phyloP scores from a whole-genome alignment of 805 yeast species.

The Phaffomyces antillensis region DNA sequence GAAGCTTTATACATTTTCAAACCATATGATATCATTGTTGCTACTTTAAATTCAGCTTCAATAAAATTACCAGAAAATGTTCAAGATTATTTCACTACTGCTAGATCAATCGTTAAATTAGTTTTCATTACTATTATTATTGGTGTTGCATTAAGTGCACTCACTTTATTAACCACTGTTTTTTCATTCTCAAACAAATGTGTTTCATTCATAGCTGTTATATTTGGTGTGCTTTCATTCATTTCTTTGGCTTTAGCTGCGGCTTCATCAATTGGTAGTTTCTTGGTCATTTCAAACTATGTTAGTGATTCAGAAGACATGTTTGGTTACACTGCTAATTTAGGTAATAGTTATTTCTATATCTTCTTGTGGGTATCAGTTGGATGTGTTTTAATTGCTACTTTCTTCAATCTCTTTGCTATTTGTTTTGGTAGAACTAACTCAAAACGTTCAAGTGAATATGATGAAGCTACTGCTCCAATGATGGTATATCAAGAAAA shows the following conservation, averaged over 20 bases:
- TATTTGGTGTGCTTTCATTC: constrained; percentile 37
- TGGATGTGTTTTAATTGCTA: constrained; percentile 37
- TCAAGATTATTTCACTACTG: constrained; percentile 35
- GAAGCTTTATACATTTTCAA: constrained; percentile 50
- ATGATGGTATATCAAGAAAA: constrained; percentile 17
- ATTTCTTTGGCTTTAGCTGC: constrained; percentile 35
- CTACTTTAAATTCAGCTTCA: constrained; percentile 20
- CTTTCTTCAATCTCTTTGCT: constrained; percentile 27
- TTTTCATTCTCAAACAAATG: constrained; percentile 39
- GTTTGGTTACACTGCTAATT: constrained; percentile 49
- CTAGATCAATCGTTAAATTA: constrained; percentile 45
- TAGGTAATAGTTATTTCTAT: constrained; percentile 41
- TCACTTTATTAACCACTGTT: constrained; percentile 37
- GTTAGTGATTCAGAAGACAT: constrained; percentile 38
- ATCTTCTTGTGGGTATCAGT: constrained; percentile 62
- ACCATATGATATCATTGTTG: constrained; percentile 32
- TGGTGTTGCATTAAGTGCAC: constrained; percentile 34
- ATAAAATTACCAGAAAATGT: constrained; percentile 47
- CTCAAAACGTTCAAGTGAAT: background rate
- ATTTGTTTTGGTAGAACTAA: constrained; percentile 34
- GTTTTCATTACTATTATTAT: constrained; percentile 49
- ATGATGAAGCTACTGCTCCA: constrained; percentile 8
- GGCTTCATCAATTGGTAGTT: constrained; percentile 61
- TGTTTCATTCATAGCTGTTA: constrained; percentile 37
- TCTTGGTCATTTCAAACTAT: constrained; percentile 37